Evolutionary conservation across 441 rosid species (phyloP).

Genomic region (Gossypium lobatum): DNA sequence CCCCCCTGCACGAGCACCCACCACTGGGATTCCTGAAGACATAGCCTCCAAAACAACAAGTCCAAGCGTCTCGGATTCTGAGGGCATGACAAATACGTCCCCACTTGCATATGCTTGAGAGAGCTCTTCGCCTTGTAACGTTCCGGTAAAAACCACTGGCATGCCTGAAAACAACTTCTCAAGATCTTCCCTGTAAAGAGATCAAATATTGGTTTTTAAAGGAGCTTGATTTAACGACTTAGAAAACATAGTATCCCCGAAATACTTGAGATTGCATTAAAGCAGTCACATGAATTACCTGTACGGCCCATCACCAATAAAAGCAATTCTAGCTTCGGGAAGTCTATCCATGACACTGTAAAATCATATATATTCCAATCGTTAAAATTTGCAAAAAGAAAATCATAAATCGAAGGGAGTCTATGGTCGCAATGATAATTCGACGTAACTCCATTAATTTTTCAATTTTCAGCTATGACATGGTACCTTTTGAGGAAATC

Average conservation of each 20-base stretch:
- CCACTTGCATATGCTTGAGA: constrained; percentile 97
- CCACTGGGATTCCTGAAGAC: constrained; percentile 91
- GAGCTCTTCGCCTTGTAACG: constrained; percentile 82
- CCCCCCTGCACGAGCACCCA: constrained; percentile 91
- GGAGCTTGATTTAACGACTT: not conserved
- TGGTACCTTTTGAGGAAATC: constrained; percentile 71
- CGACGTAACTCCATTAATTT: not conserved
- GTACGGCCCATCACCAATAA: constrained; percentile 92
- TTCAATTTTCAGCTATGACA: not conserved
- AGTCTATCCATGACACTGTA: constrained; percentile 89
- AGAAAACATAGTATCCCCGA: not conserved
- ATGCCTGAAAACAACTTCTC: constrained; percentile 79
- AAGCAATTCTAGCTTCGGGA: constrained; percentile 86
- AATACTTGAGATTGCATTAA: not conserved
- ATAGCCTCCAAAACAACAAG: constrained; percentile 94
- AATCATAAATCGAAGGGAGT: not conserved
- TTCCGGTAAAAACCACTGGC: constrained; percentile 95
- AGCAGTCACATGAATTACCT: constrained; percentile 37
- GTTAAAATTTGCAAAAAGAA: not conserved
- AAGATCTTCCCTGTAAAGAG: constrained; percentile 61
- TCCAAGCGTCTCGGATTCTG: constrained; percentile 95
- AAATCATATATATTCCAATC: constrained; percentile 8
- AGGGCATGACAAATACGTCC: constrained; percentile 91
- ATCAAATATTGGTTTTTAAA: not conserved
- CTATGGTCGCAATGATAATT: not conserved